Percentiles rank a stretch among this genome's conserved stretches.
Evolutionary conservation across 176 grass and related monocot species (phyloP).

Genomic region (Olyra latifolia): DNA sequence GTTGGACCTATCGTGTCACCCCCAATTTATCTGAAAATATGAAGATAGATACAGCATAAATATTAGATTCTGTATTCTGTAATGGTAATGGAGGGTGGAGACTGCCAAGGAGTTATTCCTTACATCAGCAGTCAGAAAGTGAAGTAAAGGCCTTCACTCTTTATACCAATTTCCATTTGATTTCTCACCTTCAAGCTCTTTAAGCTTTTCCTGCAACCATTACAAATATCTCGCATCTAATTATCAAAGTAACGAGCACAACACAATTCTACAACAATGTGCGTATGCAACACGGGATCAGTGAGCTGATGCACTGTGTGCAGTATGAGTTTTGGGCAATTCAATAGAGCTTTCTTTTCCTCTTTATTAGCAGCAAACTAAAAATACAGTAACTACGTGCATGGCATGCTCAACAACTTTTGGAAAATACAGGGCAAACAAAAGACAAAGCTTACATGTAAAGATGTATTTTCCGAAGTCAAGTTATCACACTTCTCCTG

Average conservation of each 20-base stretch:
- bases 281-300: constrained; percentile 6
- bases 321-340: background rate
- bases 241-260: background rate
- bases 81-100: constrained; percentile 3
- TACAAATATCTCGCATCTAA: background rate
- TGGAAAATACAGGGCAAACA: background rate
- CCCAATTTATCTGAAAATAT: constrained; percentile 48
- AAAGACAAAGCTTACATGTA: constrained; percentile 51
- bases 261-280: background rate
- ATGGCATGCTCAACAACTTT: background rate
- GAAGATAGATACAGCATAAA: background rate
- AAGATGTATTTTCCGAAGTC: constrained; percentile 59
- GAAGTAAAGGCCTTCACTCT: constrained; percentile 28
- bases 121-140: constrained; percentile 60
- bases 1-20: constrained; percentile 36
- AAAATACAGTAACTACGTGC: background rate
- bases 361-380: background rate
- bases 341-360: background rate
- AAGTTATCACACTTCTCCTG: constrained; percentile 53
- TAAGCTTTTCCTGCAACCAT: constrained; percentile 60
- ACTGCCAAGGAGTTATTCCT: constrained; percentile 31
- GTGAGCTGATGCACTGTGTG: background rate
- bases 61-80: constrained; percentile 1
- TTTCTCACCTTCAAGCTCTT: constrained; percentile 54
- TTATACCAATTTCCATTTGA: constrained; percentile 46